Evolutionary conservation across 2,329 filamentous ascomycete genomes (phyloP).

Genomic region (Apiospora malaysiana): DNA sequence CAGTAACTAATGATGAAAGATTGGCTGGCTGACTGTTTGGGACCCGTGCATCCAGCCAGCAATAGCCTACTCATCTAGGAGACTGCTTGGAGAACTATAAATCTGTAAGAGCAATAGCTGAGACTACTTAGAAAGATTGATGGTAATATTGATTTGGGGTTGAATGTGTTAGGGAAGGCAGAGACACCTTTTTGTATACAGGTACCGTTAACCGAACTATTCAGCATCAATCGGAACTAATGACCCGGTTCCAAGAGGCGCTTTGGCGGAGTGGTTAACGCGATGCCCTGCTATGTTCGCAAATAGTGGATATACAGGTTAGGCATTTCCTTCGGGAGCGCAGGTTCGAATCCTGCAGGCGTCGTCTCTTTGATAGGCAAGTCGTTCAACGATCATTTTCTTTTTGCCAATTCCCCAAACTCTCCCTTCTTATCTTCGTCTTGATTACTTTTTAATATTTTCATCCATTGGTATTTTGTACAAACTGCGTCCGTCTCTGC

Average conservation of each 20-base stretch:
- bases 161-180: no score
- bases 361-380: constrained; percentile 14
- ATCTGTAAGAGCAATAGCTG: not conserved
- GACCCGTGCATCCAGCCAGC: not conserved
- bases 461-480: not conserved
- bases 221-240: no score
- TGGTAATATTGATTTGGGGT: no score
- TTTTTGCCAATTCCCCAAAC: not conserved
- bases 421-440: no score
- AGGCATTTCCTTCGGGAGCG: constrained; percentile 18
- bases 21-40: not conserved
- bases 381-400: not conserved
- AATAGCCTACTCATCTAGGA: not conserved
- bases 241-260: no score
- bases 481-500: no score
- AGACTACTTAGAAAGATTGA: not conserved
- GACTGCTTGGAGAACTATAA: not conserved
- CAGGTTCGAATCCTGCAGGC: constrained; percentile 19
- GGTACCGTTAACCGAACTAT: no score
- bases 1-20: not conserved
- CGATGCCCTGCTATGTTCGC: constrained; percentile 25
- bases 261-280: constrained; percentile 33
- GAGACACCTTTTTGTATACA: no score
- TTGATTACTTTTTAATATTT: no score
- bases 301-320: not conserved